phyloP scores from a whole-genome alignment of 345 rosid genomes.

The Arabidopsis suecica region DNA sequence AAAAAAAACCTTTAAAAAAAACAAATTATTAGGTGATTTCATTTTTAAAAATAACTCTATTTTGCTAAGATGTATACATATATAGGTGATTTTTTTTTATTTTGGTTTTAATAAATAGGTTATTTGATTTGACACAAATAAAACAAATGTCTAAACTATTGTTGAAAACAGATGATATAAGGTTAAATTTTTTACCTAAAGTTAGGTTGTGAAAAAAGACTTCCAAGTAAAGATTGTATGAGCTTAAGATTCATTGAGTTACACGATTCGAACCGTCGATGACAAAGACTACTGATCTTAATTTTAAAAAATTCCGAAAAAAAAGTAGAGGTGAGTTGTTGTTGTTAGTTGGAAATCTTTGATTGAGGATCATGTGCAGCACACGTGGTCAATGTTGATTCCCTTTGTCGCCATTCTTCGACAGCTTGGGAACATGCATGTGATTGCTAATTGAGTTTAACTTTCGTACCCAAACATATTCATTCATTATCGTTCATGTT shows the following conservation, averaged over 20 bases:
- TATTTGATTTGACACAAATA: slow-evolving; percentile 3
- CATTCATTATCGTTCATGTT: neutral
- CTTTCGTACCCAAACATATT: neutral
- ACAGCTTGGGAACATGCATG: slow-evolving; percentile 29
- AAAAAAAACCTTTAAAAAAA: too few relatives aligned
- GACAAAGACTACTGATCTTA: neutral
- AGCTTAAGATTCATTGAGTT: slow-evolving; percentile 24
- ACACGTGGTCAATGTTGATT: slow-evolving; percentile 38
- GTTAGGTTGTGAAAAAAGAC: slow-evolving; percentile 15
- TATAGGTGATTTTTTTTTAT: too few relatives aligned
- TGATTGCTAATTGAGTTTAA: neutral
- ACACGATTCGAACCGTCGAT: slow-evolving; percentile 38
- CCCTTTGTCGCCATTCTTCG: slow-evolving; percentile 27
- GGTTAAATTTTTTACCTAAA: neutral
- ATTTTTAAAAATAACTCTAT: too few relatives aligned
- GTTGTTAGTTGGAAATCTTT: neutral
- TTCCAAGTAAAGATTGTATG: slow-evolving; percentile 15
- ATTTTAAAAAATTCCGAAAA: neutral
- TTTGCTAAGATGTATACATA: too few relatives aligned
- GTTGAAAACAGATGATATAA: neutral
- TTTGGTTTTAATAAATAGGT: neutral
- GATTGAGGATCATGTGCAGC: slow-evolving; percentile 36
- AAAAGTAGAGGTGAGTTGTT: slow-evolving; percentile 23
- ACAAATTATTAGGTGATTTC: too few relatives aligned
- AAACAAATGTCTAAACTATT: neutral